Percentiles rank a stretch among this genome's conserved stretches.
Conservation (phyloP, 2,329 filamentous ascomycete genomes). For the Aspergillus ustus region DNA sequence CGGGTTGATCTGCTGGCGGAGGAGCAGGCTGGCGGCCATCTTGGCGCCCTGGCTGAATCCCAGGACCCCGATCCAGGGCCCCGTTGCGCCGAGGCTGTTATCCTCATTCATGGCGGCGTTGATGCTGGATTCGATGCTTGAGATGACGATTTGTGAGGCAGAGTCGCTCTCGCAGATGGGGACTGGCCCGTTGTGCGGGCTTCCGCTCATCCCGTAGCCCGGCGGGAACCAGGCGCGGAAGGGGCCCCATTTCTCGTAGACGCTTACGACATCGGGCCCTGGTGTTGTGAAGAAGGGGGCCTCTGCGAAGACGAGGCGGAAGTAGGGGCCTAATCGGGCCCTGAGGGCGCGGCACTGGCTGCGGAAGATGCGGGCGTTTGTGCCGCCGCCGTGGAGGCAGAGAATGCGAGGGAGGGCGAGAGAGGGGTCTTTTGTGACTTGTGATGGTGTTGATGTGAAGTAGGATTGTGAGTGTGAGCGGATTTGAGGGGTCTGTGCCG, state of each 20-base stretch:
- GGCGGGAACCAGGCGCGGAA: slow-evolving; percentile 61
- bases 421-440: not conserved
- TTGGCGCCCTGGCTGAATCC: slow-evolving; percentile 73
- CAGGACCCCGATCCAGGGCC: slow-evolving; percentile 64
- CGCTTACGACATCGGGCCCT: slow-evolving; percentile 65
- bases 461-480: not conserved
- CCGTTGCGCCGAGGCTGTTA: slow-evolving; percentile 53
- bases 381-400: slow-evolving; percentile 19
- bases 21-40: slow-evolving; percentile 63
- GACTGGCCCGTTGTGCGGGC: slow-evolving; percentile 29
- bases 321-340: not conserved
- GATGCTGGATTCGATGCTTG: slow-evolving; percentile 49
- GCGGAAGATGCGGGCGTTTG: slow-evolving; percentile 12
- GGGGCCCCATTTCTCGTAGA: slow-evolving; percentile 69
- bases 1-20: slow-evolving; percentile 59
- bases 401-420: slow-evolving; percentile 12
- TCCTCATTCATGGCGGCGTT: slow-evolving; percentile 56
- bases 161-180: not conserved
- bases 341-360: slow-evolving; percentile 10
- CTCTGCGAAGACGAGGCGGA: slow-evolving; percentile 14
- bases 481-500: not conserved
- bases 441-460: not conserved
- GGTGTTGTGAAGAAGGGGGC: slow-evolving; percentile 40
- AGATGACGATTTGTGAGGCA: slow-evolving; percentile 52
- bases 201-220: slow-evolving; percentile 55